A percentile compares a stretch with the other conserved stretches of the same genome.
phyloP scores from a whole-genome alignment of 2,329 filamentous ascomycete species.

The Colletotrichum falcatum region DNA sequence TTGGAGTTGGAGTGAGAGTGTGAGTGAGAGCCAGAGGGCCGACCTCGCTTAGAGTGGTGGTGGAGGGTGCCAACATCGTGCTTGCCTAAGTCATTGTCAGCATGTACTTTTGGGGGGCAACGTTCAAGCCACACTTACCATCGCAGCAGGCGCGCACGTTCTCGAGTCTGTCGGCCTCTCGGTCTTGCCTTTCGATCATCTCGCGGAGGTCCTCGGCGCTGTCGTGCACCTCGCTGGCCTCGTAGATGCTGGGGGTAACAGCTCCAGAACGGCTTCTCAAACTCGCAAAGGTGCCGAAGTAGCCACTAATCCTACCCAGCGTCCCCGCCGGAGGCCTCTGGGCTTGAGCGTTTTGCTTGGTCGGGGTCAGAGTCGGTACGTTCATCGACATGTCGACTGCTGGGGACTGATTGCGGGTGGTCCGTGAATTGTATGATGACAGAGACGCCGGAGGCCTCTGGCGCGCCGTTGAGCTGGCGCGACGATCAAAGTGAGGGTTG shows the following conservation, averaged over 20 bases:
- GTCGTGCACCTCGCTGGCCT: slow-evolving; percentile 74
- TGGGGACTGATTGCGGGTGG: slow-evolving; percentile 75
- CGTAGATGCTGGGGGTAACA: slow-evolving; percentile 64
- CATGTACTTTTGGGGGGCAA: slow-evolving; percentile 26
- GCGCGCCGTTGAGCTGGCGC: slow-evolving; percentile 50
- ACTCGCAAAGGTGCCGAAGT: slow-evolving; percentile 69
- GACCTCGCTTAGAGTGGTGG: slow-evolving; percentile 59
- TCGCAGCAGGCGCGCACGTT: slow-evolving; percentile 98
- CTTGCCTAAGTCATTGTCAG: slow-evolving; percentile 65
- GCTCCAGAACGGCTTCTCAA: slow-evolving; percentile 64
- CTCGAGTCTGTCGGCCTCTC: slow-evolving; percentile 84
- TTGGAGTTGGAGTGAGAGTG: slow-evolving; percentile 54
- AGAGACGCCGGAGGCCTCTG: slow-evolving; percentile 73
- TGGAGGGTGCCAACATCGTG: slow-evolving; percentile 77
- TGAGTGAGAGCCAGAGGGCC: slow-evolving; percentile 49
- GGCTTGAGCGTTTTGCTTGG: slow-evolving; percentile 52
- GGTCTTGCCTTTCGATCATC: slow-evolving; percentile 82
- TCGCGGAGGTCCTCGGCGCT: slow-evolving; percentile 86
- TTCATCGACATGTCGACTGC: slow-evolving; percentile 61
- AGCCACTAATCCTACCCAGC: slow-evolving; percentile 69
- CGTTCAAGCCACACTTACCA: slow-evolving; percentile 70
- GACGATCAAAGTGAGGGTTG: slow-evolving; percentile 71
- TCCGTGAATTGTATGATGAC: slow-evolving; percentile 84
- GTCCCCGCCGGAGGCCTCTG: slow-evolving; percentile 58
- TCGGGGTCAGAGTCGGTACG: slow-evolving; percentile 68